Evolutionary conservation across 1,284 basidiomycete species (phyloP).

Genomic region (Apiotrichum montevideense): DNA sequence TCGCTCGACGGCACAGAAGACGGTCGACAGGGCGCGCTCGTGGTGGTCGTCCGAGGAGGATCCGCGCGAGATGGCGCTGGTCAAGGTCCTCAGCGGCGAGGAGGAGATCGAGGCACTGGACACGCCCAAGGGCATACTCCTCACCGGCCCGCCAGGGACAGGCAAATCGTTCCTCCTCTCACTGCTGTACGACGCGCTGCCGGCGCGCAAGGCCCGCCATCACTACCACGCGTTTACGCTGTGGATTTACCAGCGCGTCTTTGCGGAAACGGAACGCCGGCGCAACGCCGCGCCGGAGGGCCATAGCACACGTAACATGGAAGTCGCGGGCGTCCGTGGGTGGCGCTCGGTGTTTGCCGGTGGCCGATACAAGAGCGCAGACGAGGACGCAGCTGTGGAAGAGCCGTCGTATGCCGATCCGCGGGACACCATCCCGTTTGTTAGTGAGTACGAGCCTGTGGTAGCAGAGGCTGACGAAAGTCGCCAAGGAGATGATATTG

Average conservation of each 20-base stretch:
- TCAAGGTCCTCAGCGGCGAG: constrained; percentile 54
- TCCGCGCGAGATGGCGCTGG: constrained; percentile 41
- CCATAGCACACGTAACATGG: constrained; percentile 46
- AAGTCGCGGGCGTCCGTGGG: constrained; percentile 31
- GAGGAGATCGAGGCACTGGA: constrained; percentile 57
- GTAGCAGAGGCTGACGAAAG: constrained; percentile 16
- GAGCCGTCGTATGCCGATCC: constrained; percentile 24
- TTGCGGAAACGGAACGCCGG: constrained; percentile 35
- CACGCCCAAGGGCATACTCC: constrained; percentile 55
- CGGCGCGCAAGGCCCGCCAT: constrained; percentile 59
- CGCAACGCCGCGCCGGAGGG: constrained; percentile 5
- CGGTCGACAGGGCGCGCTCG: constrained; percentile 7
- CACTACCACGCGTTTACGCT: constrained; percentile 66
- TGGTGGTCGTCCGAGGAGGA: constrained; percentile 9
- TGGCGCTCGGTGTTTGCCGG: constrained; percentile 48
- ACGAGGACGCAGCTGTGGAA: constrained; percentile 16
- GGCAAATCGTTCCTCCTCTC: constrained; percentile 61
- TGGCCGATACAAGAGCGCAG: constrained; percentile 43
- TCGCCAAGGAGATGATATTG: constrained; percentile 45
- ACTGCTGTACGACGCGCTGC: constrained; percentile 59
- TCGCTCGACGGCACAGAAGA: background rate
- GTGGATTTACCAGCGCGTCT: constrained; percentile 59
- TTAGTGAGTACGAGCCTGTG: constrained; percentile 28
- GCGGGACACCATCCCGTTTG: constrained; percentile 45
- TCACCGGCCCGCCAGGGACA: constrained; percentile 54